A percentile compares a stretch with the other conserved stretches of the same genome.
These are phyloP conservation scores for Lachnellula subtilissima DNA, from an alignment of 2,329 filamentous ascomycete genomes.

Conservation along the genomic window DNA sequence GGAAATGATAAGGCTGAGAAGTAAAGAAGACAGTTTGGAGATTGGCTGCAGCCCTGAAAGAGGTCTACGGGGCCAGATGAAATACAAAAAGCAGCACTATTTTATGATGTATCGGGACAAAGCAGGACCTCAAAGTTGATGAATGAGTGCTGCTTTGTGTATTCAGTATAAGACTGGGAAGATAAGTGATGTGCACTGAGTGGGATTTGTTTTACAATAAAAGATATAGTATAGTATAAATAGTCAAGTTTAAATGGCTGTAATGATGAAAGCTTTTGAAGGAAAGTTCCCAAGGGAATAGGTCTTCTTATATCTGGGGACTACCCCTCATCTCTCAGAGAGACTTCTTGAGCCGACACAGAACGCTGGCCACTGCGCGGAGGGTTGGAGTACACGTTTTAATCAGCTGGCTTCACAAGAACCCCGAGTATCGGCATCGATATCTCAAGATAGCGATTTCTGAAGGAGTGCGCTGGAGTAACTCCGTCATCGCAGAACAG, in stretches of 20 bases:
- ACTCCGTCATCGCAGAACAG: neutral
- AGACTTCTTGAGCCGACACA: neutral
- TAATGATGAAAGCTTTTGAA: neutral
- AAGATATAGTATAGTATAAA: neutral
- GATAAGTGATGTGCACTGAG: neutral
- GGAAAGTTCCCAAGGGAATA: neutral
- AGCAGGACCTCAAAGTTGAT: neutral
- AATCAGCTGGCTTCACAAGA: neutral
- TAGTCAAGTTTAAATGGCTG: neutral
- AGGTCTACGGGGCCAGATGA: neutral
- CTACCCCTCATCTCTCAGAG: neutral
- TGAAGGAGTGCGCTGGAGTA: neutral
- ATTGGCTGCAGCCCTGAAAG: neutral
- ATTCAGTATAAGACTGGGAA: neutral
- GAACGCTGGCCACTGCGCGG: neutral
- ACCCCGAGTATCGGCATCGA: neutral
- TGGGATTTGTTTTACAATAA: neutral
- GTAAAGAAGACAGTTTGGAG: conserved; percentile 17
- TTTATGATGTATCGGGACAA: neutral
- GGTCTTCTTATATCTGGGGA: neutral
- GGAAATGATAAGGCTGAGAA: conserved; percentile 15
- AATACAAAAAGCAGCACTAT: neutral
- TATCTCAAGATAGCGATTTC: neutral
- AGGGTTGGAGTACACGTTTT: neutral
- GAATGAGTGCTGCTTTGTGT: no score